Percentiles rank a stretch among this genome's conserved stretches.
Conservation (phyloP, 805 yeast species). For the Brettanomyces sp. region DNA sequence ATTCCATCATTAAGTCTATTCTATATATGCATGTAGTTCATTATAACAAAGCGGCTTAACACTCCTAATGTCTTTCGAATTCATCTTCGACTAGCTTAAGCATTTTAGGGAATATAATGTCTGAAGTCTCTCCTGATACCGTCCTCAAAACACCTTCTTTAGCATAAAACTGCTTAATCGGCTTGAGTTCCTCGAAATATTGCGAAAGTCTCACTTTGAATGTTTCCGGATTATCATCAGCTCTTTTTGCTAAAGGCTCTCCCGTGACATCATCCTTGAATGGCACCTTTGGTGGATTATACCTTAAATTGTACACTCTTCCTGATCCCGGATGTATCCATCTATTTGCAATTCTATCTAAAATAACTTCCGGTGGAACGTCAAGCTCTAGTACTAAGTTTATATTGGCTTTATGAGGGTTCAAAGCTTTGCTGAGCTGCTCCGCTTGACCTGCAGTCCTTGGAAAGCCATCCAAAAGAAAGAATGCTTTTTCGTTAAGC, state of each 20-base stretch:
- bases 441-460: conserved; percentile 69
- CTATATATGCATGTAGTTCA: no score
- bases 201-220: conserved; percentile 57
- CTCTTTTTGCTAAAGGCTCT: conserved; percentile 68
- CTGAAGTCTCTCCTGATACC: conserved; percentile 74
- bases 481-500: conserved; percentile 37
- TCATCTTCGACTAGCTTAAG: conserved; percentile 27
- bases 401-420: conserved; percentile 30
- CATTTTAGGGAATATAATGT: conserved; percentile 71
- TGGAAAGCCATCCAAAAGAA: conserved; percentile 92
- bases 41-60: no score
- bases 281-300: conserved; percentile 79
- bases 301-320: conserved; percentile 73
- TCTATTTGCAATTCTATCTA: conserved; percentile 74
- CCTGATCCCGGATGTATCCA: conserved; percentile 84
- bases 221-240: conserved; percentile 73
- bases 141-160: conserved; percentile 38
- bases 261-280: conserved; percentile 87
- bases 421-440: conserved; percentile 39
- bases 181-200: conserved; percentile 50
- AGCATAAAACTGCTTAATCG: conserved; percentile 56
- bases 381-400: conserved; percentile 79
- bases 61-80: background rate
- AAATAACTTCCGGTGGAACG: conserved; percentile 78
- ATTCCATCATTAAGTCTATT: no score